phyloP scores from a whole-genome alignment of 176 grass and related monocot species.

The Hyparrhenia diplandra region DNA sequence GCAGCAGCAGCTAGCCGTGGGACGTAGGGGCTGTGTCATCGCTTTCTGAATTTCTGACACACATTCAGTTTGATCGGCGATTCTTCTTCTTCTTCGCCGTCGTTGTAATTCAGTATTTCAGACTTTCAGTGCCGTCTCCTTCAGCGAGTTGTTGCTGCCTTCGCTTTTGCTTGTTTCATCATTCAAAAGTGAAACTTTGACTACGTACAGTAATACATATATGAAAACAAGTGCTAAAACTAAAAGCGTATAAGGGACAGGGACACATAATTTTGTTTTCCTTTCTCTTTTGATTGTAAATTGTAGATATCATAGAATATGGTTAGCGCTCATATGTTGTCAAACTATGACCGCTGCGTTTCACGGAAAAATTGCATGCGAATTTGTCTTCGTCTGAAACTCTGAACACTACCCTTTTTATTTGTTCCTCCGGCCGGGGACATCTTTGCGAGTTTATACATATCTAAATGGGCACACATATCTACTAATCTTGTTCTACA shows the following conservation, averaged over 20 bases:
- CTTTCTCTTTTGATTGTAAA: background rate
- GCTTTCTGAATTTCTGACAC: background rate
- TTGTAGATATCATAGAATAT: background rate
- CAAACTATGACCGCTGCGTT: background rate
- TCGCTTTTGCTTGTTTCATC: conserved; percentile 12
- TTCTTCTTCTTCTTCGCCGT: background rate
- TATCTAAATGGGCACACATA: background rate
- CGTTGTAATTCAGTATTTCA: background rate
- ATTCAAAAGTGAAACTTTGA: conserved; percentile 18
- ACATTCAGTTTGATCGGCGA: background rate
- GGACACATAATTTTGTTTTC: background rate
- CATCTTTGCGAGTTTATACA: background rate
- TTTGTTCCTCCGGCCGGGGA: background rate
- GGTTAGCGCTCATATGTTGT: background rate
- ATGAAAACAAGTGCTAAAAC: background rate
- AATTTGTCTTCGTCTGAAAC: background rate
- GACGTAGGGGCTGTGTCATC: no score
- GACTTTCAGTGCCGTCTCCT: conserved; percentile 15
- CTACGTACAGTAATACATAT: background rate
- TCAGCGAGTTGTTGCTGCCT: conserved; percentile 2
- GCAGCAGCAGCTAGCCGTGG: background rate
- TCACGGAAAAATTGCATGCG: conserved; percentile 1
- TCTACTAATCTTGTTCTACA: background rate
- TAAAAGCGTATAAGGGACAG: background rate
- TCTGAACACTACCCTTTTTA: no score